Base-by-base conservation (phyloP, 2,329 filamentous ascomycete genomes). In the Didymella arachidicola region DNA sequence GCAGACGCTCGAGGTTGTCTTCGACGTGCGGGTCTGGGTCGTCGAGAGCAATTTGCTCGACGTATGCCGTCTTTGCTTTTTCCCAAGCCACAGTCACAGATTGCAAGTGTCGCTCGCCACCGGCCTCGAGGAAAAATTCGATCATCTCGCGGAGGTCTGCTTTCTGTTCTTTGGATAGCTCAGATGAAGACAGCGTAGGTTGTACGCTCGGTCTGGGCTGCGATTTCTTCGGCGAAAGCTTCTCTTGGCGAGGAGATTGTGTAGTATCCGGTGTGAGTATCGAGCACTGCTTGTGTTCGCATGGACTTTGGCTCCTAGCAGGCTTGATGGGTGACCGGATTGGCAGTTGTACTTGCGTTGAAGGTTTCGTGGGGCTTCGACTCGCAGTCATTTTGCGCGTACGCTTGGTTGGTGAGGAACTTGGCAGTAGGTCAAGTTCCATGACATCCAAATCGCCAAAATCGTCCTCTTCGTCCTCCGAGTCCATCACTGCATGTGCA, bases 381-480 rank as follows among this genome's bases (percentile, higher is more conserved):
- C 65, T 64, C 22, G 64, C 27, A 25, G 57, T 60, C 49, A 64
- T 64, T 36, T 63, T 57, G 36, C 58, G 59, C 18, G 56, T 26
- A n/a, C 46, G 59, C 30, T 49, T 63, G 2, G 45, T 30, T 4
- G 58, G 59, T 1, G 57, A 65, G 4, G 66, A 62, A 30, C 57
- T 64, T 14, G 59, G 53, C 18, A 64, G 49, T 6, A 59, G 30
- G 32, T 68, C 63, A n/a, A 66, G 36, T 8, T 74, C 70, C 50
- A 70, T 64, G 7, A 70, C 69, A 34, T 74, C 72, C 8, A 71
- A 59, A 19, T 60, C 68, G 7, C 67, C 70, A 38, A 67, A 67
- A 7, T 73, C 53, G 7, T 57, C 58, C 11, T 60, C 73, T 38
- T 75, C 72, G 29, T 73, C 72, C 39, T 76, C 73, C 18, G 71